Base-by-base conservation (phyloP, 2,329 filamentous ascomycete genomes). In the Metarhizium guizhouense region DNA sequence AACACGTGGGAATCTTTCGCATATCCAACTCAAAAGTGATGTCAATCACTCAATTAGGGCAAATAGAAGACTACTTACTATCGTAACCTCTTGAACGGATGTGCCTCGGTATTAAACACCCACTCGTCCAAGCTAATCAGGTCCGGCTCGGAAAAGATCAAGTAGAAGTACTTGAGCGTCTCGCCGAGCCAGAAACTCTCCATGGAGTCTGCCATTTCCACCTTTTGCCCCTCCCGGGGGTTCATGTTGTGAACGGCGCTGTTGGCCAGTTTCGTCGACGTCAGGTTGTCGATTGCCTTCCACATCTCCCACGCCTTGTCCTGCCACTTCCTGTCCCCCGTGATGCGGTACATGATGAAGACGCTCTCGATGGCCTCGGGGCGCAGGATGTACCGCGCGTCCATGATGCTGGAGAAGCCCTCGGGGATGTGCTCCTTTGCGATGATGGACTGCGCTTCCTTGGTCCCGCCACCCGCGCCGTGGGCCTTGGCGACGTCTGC, bases 141-240 rank as follows among this genome's bases (percentile, higher is more conserved):
- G 13, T 79, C 74, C 2, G 83, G 80, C 47, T 86, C 79, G n/a
- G 79, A 81, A 62, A 89, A 90, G 30, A 89, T 77, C 47, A 90
- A 65, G 60, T 86, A 90, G 53, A 89, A 88, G 58, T 90, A 90
- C 70, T 90, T 90, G 58, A 90, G 70, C 32, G 86, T 90, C 72
- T 90, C 86, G 0, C 82, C 82, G 62, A 86, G 73, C 84, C 86
- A 90, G 64, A 88, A 89, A 57, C 66, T 67, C 70, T 88, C 82
- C 82, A 86, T 85, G n/a, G 78, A 79, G 63, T 90, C 85, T 40
- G 72, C 68, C 57, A 72, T 69, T 47, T 73, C 58, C 1, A 69
- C 65, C 52, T 65, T 60, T 18, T 67, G 67, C 1, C 57, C 60
- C 16, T 6, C 1, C 0, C 62, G 56, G 5, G 63, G 60, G 1